These are phyloP conservation scores for Plasmodium adleri DNA, from an alignment of 169 alveolate species.

Conservation along the genomic window DNA sequence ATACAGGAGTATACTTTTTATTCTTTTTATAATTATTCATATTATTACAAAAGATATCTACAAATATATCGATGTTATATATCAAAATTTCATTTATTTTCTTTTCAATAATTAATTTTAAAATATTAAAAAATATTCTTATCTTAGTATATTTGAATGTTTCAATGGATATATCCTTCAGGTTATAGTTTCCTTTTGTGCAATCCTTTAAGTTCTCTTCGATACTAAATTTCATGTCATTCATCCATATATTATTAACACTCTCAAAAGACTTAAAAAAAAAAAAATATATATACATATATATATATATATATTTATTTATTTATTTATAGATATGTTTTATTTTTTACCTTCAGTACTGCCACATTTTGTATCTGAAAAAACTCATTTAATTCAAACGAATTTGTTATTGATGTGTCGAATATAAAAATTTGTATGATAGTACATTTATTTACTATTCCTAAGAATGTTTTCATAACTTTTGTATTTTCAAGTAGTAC, in stretches of 20 bases:
- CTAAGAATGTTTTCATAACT: slow-evolving; percentile 65
- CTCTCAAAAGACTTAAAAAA: slow-evolving; percentile 57
- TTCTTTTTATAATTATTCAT: slow-evolving; percentile 45
- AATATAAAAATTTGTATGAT: slow-evolving; percentile 46
- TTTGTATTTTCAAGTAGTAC: slow-evolving; percentile 57
- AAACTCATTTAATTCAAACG: slow-evolving; percentile 66
- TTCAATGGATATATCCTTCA: slow-evolving; percentile 68
- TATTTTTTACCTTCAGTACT: slow-evolving; percentile 41
- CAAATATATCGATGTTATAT: slow-evolving; percentile 50
- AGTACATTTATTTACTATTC: slow-evolving; percentile 39
- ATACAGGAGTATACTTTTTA: slow-evolving; percentile 48
- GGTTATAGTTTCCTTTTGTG: slow-evolving; percentile 60
- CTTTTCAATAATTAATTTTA: slow-evolving; percentile 51
- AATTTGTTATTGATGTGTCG: slow-evolving; percentile 35
- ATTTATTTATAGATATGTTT: neutral
- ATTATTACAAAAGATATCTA: slow-evolving; percentile 30
- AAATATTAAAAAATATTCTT: slow-evolving; percentile 66
- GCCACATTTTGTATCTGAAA: slow-evolving; percentile 61
- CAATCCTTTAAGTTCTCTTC: slow-evolving; percentile 72
- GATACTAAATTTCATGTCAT: slow-evolving; percentile 51
- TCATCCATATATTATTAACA: slow-evolving; percentile 72
- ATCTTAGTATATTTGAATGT: slow-evolving; percentile 70
- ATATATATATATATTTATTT: neutral
- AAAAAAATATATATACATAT: neutral
- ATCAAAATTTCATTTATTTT: slow-evolving; percentile 70